A percentile compares a stretch with the other conserved stretches of the same genome.
phyloP scores from a whole-genome alignment of 352 stramenopile genomes.

The Aphanomyces invadans region DNA sequence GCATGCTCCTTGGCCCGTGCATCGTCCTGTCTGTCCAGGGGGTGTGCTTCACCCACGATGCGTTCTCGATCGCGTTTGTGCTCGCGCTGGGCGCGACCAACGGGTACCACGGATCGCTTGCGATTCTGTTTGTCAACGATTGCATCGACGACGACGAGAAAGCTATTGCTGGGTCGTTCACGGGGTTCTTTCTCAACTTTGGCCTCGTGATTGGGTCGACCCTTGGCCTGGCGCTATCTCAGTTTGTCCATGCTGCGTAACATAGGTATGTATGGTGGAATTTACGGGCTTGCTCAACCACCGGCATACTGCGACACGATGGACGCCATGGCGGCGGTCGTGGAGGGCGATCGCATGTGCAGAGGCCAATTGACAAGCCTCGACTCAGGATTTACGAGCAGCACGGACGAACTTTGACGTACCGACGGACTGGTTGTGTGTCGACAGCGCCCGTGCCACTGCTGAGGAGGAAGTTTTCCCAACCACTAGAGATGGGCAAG shows the following conservation, averaged over 20 bases:
- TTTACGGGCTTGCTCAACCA: no score
- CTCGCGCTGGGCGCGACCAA: conserved; percentile 64
- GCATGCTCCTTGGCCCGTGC: conserved; percentile 55
- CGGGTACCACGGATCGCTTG: conserved; percentile 68
- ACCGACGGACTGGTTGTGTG: no score
- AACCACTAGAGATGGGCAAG: no score
- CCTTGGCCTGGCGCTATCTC: conserved; percentile 51
- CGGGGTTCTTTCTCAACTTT: conserved; percentile 79
- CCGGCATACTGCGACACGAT: no score
- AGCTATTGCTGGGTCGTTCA: conserved; percentile 66
- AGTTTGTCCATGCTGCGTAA: conserved; percentile 31
- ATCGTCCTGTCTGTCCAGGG: conserved; percentile 66
- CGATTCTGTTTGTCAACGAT: conserved; percentile 78
- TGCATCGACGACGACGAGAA: conserved; percentile 62
- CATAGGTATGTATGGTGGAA: no score
- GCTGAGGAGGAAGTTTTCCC: no score
- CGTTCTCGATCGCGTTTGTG: conserved; percentile 66
- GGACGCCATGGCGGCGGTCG: no score
- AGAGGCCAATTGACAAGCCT: no score
- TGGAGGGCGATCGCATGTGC: no score
- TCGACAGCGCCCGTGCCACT: no score
- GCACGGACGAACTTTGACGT: no score
- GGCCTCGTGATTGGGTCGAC: conserved; percentile 73
- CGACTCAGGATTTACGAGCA: no score
- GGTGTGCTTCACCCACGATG: conserved; percentile 57